Base-by-base conservation (phyloP, 257 asterid genomes). In the Fraxinus excelsior region DNA sequence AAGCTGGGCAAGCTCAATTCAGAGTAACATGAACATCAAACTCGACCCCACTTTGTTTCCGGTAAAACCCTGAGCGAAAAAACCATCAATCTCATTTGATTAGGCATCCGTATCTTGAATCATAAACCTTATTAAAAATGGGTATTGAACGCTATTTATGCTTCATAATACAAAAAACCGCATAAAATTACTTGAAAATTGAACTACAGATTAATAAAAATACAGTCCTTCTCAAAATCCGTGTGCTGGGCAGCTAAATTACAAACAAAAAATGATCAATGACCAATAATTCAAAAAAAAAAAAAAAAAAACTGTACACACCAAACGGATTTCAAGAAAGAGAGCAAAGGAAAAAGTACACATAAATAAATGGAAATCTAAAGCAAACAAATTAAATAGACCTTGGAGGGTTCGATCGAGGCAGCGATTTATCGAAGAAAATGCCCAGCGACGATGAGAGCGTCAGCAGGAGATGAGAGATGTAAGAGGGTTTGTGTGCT, bases 361-460 rank as follows among this genome's bases (percentile, higher is more conserved):
- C 6, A 64, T 56, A 5, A 21, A 0, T 4, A 58, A 21, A 71
- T 21, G 35, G 25, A n/a, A 70, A 78, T 74, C 76, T 31, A 35
- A 83, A 76, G 78, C 25, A 8, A 37, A 66, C 31, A 13, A 67
- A 19, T 60, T 37, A 56, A 73, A 71, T 25, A 71, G 53, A 82
- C 86, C 88, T 79, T 76, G 25, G 13, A 73, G 35, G 60, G 81
- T n/a, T 71, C 71, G 84, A 82, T 74, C 84, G 80, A 79, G 21
- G 18, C 6, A 26, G 68, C 35, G 34, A 62, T 62, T 62, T 62
- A 25, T 62, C 8, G 51, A 49, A 51, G 26, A 42, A 32, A 73
- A 42, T 71, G 35, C 78, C 72, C 40, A 19, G 40, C 46, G 82
- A 62, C 19, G 29, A 44, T 14, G 80, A 46, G 75, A 78, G 84